Evolutionary conservation across 2,329 filamentous ascomycete species (phyloP), one percentile per base, ranked within the genome.

Genomic region (Coleophoma eucalyptorum): DNA sequence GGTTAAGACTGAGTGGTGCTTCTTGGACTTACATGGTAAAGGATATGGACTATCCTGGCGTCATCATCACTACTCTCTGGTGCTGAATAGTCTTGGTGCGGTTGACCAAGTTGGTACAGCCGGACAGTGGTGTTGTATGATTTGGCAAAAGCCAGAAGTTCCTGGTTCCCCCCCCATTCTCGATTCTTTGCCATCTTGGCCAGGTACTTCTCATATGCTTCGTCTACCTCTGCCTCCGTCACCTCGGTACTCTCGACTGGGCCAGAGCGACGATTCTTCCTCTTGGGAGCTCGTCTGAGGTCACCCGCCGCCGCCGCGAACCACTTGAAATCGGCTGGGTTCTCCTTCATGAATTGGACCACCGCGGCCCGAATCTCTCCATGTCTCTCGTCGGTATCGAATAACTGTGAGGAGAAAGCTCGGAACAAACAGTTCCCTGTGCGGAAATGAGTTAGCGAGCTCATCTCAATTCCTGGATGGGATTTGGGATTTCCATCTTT

Each of bases 401-500:
- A 85, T 48, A 87, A 67, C 71, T 88, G 83, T 64, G 87, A 82
- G 56, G 81, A 83, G 37, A 87, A 72, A 54, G 83, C 83, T 66
- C 83, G 81, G 71, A 87, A 87, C 35, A 87, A 76, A 67, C 84
- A 87, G 70, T 87, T 87, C 58, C 83, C 84, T 87, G 58, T 15
- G 35, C 13, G 13, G 15, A 38, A 38, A n/a, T 38, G 5, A 11
- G 13, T 38, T n/a, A n/a, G 35, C 35, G 13, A 18, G 35, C 26
- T 26, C 40, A 52, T 31, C 35, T 56, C 52, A 65, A 40, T 55
- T 53, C 54, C 56, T 42, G 26, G 41, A 33, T 48, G 51, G 51
- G 43, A 48, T 18, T 34, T 33, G 26, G 7, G 18, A 37, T 10
- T 42, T 26, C 11, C 38, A 47, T 21, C 49, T 32, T 58, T 56